Percentiles rank a stretch among this genome's conserved stretches.
phyloP scores from a whole-genome alignment of 768 basidiomycete genomes.

The Tephrocybe sp. region DNA sequence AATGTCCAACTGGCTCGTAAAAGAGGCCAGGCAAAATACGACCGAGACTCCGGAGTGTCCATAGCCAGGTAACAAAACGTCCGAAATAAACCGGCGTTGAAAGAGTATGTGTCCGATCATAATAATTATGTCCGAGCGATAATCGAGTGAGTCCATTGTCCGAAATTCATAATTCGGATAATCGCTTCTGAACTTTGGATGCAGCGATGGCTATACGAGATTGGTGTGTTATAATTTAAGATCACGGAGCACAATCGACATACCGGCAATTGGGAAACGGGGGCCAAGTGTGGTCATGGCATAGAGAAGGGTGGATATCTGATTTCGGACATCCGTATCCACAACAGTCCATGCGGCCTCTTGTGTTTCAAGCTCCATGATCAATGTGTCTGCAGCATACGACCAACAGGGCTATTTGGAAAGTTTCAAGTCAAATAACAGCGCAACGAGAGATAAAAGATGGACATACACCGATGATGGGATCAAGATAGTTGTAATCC shows the following conservation, averaged over 20 bases:
- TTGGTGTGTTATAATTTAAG: conserved; percentile 1
- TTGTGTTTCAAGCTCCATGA: conserved; percentile 61
- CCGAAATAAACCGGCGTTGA: conserved; percentile 10
- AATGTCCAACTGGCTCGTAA: conserved; percentile 17
- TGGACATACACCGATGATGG: conserved; percentile 65
- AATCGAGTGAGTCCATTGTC: conserved; percentile 5
- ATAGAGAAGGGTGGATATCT: conserved; percentile 58
- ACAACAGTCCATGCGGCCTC: conserved; percentile 63
- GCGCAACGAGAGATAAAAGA: conserved; percentile 5
- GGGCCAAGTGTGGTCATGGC: conserved; percentile 61
- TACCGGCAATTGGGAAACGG: conserved; percentile 58
- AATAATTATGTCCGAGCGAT: conserved; percentile 10
- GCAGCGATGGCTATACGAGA: conserved; percentile 31
- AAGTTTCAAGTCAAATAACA: conserved; percentile 8
- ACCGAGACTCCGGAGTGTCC: conserved; percentile 21
- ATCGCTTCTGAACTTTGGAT: conserved; percentile 41
- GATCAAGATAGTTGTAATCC: conserved; percentile 74
- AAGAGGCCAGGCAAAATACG: conserved; percentile 17
- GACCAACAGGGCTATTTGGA: conserved; percentile 66
- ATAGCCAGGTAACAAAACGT: conserved; percentile 14
- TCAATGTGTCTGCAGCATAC: conserved; percentile 60
- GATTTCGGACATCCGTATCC: conserved; percentile 58
- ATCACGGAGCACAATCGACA: conserved; percentile 13
- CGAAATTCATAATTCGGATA: conserved; percentile 26
- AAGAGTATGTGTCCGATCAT: conserved; percentile 11